A percentile compares a stretch with the other conserved stretches of the same genome.
phyloP scores from a whole-genome alignment of 352 stramenopile genomes.

The Pythium diclinum region DNA sequence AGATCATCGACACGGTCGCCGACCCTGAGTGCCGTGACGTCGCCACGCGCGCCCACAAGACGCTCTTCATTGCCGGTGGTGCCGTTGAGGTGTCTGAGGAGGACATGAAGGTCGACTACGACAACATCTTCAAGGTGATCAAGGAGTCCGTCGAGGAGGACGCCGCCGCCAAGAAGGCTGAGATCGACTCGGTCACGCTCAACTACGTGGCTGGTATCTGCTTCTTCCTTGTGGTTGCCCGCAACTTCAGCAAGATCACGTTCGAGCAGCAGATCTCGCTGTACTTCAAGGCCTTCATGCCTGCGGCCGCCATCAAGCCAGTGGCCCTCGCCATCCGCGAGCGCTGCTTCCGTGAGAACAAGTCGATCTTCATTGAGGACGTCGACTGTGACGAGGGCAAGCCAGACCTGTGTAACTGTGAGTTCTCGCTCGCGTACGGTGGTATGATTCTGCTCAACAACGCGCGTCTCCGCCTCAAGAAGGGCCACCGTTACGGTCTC shows the following conservation, averaged over 20 bases:
- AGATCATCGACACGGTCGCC: constrained; percentile 94
- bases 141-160: constrained; percentile 76
- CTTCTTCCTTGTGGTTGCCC: constrained; percentile 84
- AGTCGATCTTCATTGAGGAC: constrained; percentile 92
- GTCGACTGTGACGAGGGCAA: constrained; percentile 96
- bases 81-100: constrained; percentile 89
- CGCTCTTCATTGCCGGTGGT: constrained; percentile 93
- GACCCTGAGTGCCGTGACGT: constrained; percentile 97
- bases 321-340: constrained; percentile 76
- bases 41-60: constrained; percentile 91
- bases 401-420: constrained; percentile 98
- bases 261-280: constrained; percentile 91
- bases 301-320: constrained; percentile 56
- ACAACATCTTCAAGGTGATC: constrained; percentile 72
- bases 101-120: constrained; percentile 92
- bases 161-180: constrained; percentile 79
- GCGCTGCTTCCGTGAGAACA: constrained; percentile 88
- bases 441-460: constrained; percentile 92
- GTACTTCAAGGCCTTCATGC: constrained; percentile 89
- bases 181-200: constrained; percentile 88
- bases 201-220: constrained; percentile 87
- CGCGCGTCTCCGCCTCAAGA: constrained; percentile 88
- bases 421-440: constrained; percentile 97
- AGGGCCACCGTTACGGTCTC: constrained; percentile 92
- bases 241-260: constrained; percentile 93